These are phyloP conservation scores for Tylopilus balloui DNA, from an alignment of 768 basidiomycete genomes.

Conservation along the genomic window DNA sequence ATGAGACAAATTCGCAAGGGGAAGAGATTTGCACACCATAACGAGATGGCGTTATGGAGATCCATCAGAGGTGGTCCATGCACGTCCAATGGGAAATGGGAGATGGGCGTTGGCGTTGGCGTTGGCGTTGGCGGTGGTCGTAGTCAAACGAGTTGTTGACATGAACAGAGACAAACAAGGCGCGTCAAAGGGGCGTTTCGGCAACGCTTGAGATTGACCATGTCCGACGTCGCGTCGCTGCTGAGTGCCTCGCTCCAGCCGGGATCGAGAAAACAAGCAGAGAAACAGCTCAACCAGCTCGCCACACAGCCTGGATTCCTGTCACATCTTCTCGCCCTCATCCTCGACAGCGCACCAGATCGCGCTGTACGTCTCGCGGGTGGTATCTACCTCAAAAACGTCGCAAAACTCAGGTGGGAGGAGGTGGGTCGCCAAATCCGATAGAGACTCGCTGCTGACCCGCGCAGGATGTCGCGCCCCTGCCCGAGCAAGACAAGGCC, in stretches of 20 bases:
- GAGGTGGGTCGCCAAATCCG: conserved; percentile 52
- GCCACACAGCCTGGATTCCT: conserved; percentile 78
- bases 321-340: conserved; percentile 69
- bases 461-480: conserved; percentile 63
- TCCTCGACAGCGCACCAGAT: conserved; percentile 61
- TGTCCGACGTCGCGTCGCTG: conserved; percentile 67
- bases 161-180: too few relatives aligned
- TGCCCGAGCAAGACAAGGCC: conserved; percentile 67
- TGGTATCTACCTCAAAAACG: conserved; percentile 90
- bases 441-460: not conserved
- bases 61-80: too few relatives aligned
- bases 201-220: too few relatives aligned
- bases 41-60: too few relatives aligned
- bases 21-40: too few relatives aligned
- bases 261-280: conserved; percentile 70
- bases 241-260: conserved; percentile 71
- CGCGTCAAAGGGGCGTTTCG: too few relatives aligned
- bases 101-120: too few relatives aligned
- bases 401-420: conserved; percentile 82
- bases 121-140: too few relatives aligned
- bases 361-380: conserved; percentile 76
- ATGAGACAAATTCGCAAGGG: too few relatives aligned
- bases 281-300: conserved; percentile 63
- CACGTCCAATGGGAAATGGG: too few relatives aligned
- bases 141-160: too few relatives aligned